Conservation (phyloP, 495 filamentous ascomycete genomes). For the Podospora pseudoanserina region DNA sequence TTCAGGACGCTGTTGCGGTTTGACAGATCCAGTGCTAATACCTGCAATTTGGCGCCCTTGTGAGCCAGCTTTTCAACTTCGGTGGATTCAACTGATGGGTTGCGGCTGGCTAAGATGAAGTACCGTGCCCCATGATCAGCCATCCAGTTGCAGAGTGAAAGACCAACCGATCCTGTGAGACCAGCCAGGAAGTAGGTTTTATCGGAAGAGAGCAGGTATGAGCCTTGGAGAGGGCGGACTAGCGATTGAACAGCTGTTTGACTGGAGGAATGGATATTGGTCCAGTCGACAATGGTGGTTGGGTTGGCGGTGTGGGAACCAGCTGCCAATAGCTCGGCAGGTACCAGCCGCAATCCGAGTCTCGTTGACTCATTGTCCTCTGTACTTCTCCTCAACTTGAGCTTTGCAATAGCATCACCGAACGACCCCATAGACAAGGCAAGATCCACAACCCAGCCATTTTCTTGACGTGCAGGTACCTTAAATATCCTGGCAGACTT, state of each 20-base stretch:
- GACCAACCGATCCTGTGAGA: background rate
- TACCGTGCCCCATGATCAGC: background rate
- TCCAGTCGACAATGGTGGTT: background rate
- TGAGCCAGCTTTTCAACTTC: background rate
- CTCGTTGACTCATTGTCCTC: background rate
- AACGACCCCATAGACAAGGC: background rate
- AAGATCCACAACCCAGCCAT: background rate
- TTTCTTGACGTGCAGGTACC: background rate
- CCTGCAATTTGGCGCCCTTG: background rate
- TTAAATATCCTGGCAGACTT: background rate
- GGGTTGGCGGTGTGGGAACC: background rate
- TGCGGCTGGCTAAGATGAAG: background rate
- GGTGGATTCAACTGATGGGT: background rate
- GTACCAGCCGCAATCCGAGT: background rate
- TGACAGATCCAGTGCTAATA: background rate
- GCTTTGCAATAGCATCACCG: background rate
- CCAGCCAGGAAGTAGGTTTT: conserved; percentile 1
- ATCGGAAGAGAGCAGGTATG: background rate
- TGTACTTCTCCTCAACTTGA: too few species aligned
- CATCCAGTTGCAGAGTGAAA: background rate
- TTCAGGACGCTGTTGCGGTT: background rate
- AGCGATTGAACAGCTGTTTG: background rate
- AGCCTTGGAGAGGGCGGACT: background rate
- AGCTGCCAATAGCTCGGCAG: background rate
- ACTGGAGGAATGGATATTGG: background rate